Evolutionary conservation across 768 basidiomycete species (phyloP).

Genomic region (Tylopilus intermedius): DNA sequence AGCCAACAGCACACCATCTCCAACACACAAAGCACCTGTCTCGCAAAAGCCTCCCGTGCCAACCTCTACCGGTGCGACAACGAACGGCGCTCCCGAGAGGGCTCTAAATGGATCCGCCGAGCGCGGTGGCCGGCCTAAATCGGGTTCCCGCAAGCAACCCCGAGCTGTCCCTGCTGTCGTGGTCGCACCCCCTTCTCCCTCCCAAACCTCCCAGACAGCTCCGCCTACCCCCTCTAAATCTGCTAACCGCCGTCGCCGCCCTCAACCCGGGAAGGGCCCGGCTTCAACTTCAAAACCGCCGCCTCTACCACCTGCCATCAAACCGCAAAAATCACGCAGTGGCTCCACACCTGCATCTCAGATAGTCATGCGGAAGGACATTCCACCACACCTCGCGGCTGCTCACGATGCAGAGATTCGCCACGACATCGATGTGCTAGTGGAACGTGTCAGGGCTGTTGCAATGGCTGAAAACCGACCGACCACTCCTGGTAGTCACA

Average conservation of each 20-base stretch:
- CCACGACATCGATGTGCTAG: slow-evolving; percentile 68
- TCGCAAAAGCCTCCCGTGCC: slow-evolving; percentile 15
- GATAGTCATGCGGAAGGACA: slow-evolving; percentile 43
- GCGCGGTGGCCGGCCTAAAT: slow-evolving; percentile 21
- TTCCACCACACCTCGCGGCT: slow-evolving; percentile 51
- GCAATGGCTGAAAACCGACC: slow-evolving; percentile 68
- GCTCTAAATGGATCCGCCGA: slow-evolving; percentile 18
- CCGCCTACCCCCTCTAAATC: slow-evolving; percentile 38
- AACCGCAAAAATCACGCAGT: slow-evolving; percentile 33
- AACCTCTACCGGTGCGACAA: slow-evolving; percentile 13
- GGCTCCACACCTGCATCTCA: slow-evolving; percentile 22
- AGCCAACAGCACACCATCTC: slow-evolving; percentile 16
- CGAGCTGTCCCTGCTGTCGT: slow-evolving; percentile 21
- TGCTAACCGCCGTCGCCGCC: slow-evolving; percentile 47
- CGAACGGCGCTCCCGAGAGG: slow-evolving; percentile 22
- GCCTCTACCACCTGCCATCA: slow-evolving; percentile 18
- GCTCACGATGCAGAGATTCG: slow-evolving; percentile 44
- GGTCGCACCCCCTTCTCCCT: slow-evolving; percentile 21
- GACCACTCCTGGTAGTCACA: slow-evolving; percentile 69
- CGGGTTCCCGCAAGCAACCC: slow-evolving; percentile 18
- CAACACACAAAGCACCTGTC: slow-evolving; percentile 12
- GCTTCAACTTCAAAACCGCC: slow-evolving; percentile 14
- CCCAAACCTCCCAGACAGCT: slow-evolving; percentile 16
- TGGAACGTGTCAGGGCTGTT: slow-evolving; percentile 69
- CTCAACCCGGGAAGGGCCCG: slow-evolving; percentile 34